phyloP scores from a whole-genome alignment of 768 basidiomycete species.

The Hygrophorus pudorinus region DNA sequence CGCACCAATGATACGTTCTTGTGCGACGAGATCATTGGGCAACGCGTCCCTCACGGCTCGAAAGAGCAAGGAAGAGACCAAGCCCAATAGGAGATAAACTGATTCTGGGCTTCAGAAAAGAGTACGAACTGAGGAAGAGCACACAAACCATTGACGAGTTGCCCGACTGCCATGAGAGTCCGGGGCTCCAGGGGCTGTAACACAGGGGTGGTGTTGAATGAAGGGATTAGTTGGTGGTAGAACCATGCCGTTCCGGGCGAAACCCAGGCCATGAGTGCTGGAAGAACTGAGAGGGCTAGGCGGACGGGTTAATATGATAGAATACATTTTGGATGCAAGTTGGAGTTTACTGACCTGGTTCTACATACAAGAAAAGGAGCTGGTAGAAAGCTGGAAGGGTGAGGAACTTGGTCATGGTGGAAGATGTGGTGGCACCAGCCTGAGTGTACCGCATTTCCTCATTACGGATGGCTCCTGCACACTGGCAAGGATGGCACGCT shows the following conservation, averaged over 20 bases:
- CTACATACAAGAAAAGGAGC: slow-evolving; percentile 45
- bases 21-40: slow-evolving; percentile 43
- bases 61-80: slow-evolving; percentile 58
- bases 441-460: too few relatives aligned
- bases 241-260: slow-evolving; percentile 52
- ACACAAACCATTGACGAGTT: slow-evolving; percentile 46
- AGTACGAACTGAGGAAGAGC: neutral
- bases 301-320: neutral
- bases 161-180: slow-evolving; percentile 47
- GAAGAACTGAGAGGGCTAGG: slow-evolving; percentile 41
- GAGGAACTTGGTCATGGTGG: slow-evolving; percentile 23
- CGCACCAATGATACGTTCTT: slow-evolving; percentile 61
- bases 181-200: slow-evolving; percentile 28
- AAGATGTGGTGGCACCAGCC: too few relatives aligned
- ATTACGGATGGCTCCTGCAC: too few relatives aligned
- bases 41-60: slow-evolving; percentile 56
- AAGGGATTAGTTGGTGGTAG: slow-evolving; percentile 45
- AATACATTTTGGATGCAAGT: neutral
- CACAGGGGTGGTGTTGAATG: slow-evolving; percentile 17
- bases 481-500: too few relatives aligned
- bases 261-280: slow-evolving; percentile 38
- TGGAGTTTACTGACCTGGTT: slow-evolving; percentile 32
- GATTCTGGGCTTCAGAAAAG: neutral
- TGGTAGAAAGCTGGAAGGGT: slow-evolving; percentile 50
- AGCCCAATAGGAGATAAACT: slow-evolving; percentile 58